Evolutionary conservation across 176 grass and related monocot genomes (phyloP).

Genomic region (Rhynchospora breviuscula): DNA sequence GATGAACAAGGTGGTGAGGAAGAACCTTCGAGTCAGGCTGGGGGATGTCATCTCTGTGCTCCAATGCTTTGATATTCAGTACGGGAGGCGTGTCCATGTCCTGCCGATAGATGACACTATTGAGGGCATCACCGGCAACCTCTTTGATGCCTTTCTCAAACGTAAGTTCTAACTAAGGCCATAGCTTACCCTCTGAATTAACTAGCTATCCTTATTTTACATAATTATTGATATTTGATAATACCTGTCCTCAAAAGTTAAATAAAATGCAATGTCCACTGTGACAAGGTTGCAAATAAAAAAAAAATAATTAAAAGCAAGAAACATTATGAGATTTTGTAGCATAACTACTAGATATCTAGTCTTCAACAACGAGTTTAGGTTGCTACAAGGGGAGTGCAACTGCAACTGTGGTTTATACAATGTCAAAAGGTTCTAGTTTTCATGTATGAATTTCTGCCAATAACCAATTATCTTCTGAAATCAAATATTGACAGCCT

Average conservation of each 20-base stretch:
- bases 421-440: no score
- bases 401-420: no score
- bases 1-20: slow-evolving; percentile 79
- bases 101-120: slow-evolving; percentile 77
- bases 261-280: no score
- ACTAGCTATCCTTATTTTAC: not conserved
- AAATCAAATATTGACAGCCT: slow-evolving; percentile 46
- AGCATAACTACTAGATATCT: no score
- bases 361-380: no score
- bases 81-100: slow-evolving; percentile 63
- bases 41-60: slow-evolving; percentile 74
- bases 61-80: slow-evolving; percentile 73
- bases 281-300: no score
- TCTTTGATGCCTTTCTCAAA: slow-evolving; percentile 69
- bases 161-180: slow-evolving; percentile 40
- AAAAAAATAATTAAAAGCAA: no score
- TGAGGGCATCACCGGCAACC: slow-evolving; percentile 56
- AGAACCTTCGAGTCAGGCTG: slow-evolving; percentile 59
- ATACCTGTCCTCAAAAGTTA: not conserved
- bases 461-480: not conserved
- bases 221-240: not conserved
- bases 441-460: not conserved
- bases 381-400: no score
- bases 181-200: not conserved
- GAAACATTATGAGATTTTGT: no score